Base-by-base conservation (phyloP, 2,329 filamentous ascomycete genomes). In the Xylaria sp. region DNA sequence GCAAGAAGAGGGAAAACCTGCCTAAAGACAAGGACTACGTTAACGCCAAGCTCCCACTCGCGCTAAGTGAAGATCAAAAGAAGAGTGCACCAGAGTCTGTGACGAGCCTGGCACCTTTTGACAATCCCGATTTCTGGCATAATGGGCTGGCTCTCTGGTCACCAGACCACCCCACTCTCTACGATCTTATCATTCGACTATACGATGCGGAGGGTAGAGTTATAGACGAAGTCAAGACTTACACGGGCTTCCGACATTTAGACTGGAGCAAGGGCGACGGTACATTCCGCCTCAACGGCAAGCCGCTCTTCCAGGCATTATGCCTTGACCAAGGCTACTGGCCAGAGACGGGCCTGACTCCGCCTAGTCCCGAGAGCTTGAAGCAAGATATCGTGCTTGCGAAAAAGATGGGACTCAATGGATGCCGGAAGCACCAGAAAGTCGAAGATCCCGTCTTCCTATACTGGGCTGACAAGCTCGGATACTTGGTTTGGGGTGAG, bases 371-470 rank as follows among this genome's bases (percentile, higher is more conserved):
- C 0, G 78, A 83, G 8, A 82, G 81, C 3, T 76, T 88, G 18
- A 84, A 83, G 70, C 63, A 72, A 0, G 88, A 90, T 73, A 89
- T 90, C 68, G 81, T 86, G 68, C 80, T 89, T 2, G 79, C 83
- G 20, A 89, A 89, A 79, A 81, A 81, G 20, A 88, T 90, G 86
- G 88, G 88, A 9, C 88, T 90, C 81, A 90, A 90, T 75, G 88
- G 88, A 1, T 90, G 88, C 76, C 83, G 88, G 66, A 90, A 90
- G 79, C 88, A 90, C 76, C 88, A 90, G 75, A 90, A 90, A 74
- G 86, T 90, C 50, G 88, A 90, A 77, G 87, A 89, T 58, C 87
- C 88, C 0, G 68, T 84, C 0, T 90, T 90, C 77, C 81, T 87
- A 72, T 88, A 90, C 81, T 89, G 85, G 85, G 88, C 88, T 1